Base-by-base conservation (phyloP, 345 rosid genomes). In the Euphorbia lathyris region DNA sequence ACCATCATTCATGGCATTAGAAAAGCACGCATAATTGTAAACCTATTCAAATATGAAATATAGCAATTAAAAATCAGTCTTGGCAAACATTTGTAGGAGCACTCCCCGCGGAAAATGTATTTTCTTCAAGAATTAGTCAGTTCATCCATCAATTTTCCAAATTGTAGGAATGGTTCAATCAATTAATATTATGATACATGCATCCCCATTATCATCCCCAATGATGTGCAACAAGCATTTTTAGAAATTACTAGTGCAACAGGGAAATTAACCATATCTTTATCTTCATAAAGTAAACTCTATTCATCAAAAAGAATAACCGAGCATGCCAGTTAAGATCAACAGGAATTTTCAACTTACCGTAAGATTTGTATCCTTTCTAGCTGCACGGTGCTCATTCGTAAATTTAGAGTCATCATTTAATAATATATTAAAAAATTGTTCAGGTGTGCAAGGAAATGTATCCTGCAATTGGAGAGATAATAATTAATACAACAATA, bases 381-480 rank as follows among this genome's bases (percentile, higher is more conserved):
- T 81, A 55, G 58, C 76, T 72, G 85, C 74, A 59, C 97, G 88
- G 75, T 90, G 90, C 73, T 88, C 90, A 11, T 76, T 80, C 53
- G 83, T 82, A 71, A 80, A 95, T 70, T 70, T 82, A 38, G 97
- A 92, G 79, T 74, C 83, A 67, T 95, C 97, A 71, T 68, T 82
- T 69, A 95, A 79, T 74, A 92, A 78, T 66, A 88, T 51, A 65
- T 76, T 85, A 65, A 85, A 82, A 70, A 85, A 81, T 63, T 83
- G 87, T 81, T 88, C 96, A 8, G 97, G 87, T 26, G 88, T 83
- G 84, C 93, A 84, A 48, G 96, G 90, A 66, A 95, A 85, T 69
- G 67, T 74, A 78, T 78, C 90, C 98, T 94, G 83, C 80, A 81
- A 73, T 55, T 45, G 76, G 73, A 60, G 63, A 72, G 53, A 17